Evolutionary conservation across 2,329 filamentous ascomycete species (phyloP).

Genomic region (Fusarium camptoceras): DNA sequence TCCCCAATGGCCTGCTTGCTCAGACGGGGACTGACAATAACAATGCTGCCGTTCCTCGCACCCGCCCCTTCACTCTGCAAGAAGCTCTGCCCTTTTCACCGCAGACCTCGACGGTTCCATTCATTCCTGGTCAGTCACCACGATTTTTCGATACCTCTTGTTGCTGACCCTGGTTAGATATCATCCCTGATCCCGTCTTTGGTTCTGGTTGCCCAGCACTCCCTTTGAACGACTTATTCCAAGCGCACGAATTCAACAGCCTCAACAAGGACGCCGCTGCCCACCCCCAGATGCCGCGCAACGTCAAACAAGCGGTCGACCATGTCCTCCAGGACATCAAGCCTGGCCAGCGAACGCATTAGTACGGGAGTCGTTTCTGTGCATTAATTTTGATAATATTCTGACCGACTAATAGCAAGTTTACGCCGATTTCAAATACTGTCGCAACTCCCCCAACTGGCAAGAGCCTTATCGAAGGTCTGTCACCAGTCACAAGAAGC

Average conservation of each 20-base stretch:
- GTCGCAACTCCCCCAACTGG: slow-evolving; percentile 35
- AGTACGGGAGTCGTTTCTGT: slow-evolving; percentile 59
- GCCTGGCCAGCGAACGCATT: slow-evolving; percentile 76
- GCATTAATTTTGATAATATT: neutral
- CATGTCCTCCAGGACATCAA: slow-evolving; percentile 81
- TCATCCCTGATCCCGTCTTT: slow-evolving; percentile 73
- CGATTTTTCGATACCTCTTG: neutral
- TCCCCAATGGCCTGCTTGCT: slow-evolving; percentile 51
- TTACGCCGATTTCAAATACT: slow-evolving; percentile 52
- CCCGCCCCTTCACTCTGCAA: slow-evolving; percentile 71
- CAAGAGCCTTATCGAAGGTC: slow-evolving; percentile 53
- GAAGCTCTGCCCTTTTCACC: slow-evolving; percentile 87
- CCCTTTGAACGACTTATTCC: slow-evolving; percentile 63
- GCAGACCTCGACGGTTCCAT: slow-evolving; percentile 82
- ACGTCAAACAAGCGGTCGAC: slow-evolving; percentile 76
- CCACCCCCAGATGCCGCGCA: slow-evolving; percentile 69
- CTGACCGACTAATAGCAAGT: slow-evolving; percentile 61
- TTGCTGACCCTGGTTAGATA: slow-evolving; percentile 59
- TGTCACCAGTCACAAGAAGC: slow-evolving; percentile 62
- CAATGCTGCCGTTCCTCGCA: slow-evolving; percentile 49
- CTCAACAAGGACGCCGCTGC: slow-evolving; percentile 77
- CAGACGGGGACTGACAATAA: slow-evolving; percentile 41
- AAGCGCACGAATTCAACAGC: slow-evolving; percentile 68
- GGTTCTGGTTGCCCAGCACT: slow-evolving; percentile 66
- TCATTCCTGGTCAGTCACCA: slow-evolving; percentile 73